These are phyloP conservation scores for Papiliotrema terrestris DNA, from an alignment of 1,284 basidiomycete genomes.

Conservation along the genomic window DNA sequence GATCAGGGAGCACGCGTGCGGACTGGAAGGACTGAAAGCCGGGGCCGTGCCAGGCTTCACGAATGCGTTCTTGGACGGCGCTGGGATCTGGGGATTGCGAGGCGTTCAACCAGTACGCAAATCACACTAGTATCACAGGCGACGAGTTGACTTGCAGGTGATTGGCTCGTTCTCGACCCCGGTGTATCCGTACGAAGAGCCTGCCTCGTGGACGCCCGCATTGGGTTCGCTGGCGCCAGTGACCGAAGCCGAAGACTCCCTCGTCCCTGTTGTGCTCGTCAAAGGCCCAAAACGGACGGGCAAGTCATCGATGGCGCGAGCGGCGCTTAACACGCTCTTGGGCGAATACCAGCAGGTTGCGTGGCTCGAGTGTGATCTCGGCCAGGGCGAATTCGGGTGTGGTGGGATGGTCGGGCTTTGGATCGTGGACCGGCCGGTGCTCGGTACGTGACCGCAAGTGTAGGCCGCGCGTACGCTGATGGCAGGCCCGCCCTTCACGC, in stretches of 20 bases:
- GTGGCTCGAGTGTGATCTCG: conserved; percentile 86
- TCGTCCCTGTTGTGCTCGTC: conserved; percentile 56
- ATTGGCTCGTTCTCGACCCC: conserved; percentile 36
- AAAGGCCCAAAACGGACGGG: conserved; percentile 83
- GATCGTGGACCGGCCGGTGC: conserved; percentile 62
- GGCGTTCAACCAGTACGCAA: conserved; percentile 57
- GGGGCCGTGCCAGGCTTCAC: conserved; percentile 45
- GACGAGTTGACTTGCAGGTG: conserved; percentile 20
- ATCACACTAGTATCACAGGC: conserved; percentile 1
- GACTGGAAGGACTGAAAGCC: conserved; percentile 36
- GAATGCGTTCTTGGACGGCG: conserved; percentile 41
- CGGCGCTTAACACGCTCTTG: conserved; percentile 68
- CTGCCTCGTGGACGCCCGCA: conserved; percentile 59
- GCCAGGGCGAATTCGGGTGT: conserved; percentile 90
- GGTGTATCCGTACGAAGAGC: conserved; percentile 53
- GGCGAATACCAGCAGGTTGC: conserved; percentile 67
- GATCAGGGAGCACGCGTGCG: conserved; percentile 36
- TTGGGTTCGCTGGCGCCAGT: conserved; percentile 34
- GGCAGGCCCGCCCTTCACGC: conserved; percentile 78
- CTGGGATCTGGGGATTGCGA: conserved; percentile 51
- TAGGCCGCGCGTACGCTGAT: not conserved
- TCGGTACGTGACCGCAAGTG: conserved; percentile 63
- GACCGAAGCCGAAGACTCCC: conserved; percentile 13
- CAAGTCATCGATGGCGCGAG: conserved; percentile 81
- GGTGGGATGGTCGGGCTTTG: conserved; percentile 80